Conservation (phyloP, 2,329 filamentous ascomycete genomes). For the Sporothrix schenckii region DNA sequence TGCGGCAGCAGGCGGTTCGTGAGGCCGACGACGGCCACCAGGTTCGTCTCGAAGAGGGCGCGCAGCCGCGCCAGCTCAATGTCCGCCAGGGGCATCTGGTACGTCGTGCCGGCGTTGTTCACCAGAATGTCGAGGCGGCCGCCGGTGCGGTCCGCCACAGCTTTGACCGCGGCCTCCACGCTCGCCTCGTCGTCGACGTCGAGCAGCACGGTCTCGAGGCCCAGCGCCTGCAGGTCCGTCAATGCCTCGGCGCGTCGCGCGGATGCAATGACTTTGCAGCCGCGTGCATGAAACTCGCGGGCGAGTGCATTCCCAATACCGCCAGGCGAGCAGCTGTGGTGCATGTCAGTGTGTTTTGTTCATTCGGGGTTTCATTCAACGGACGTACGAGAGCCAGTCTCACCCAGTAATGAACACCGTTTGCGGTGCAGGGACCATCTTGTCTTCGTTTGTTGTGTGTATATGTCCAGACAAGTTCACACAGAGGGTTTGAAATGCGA, state of each 20-base stretch:
- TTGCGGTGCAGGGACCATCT: not conserved
- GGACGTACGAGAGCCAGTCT: not conserved
- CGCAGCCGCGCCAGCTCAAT: conserved; percentile 55
- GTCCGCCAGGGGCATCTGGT: conserved; percentile 56
- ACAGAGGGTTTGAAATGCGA: no score
- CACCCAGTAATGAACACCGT: conserved; percentile 17
- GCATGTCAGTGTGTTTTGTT: not conserved
- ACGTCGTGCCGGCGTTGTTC: conserved; percentile 55
- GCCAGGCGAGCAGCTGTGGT: conserved; percentile 40
- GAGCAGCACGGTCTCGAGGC: conserved; percentile 39
- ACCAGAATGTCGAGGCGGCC: conserved; percentile 61
- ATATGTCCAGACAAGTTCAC: not conserved
- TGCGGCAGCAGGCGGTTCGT: conserved; percentile 53
- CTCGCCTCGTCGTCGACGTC: conserved; percentile 41
- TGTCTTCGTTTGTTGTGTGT: not conserved
- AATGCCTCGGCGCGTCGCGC: conserved; percentile 46
- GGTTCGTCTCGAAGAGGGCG: conserved; percentile 59
- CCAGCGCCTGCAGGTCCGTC: conserved; percentile 37
- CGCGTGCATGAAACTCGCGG: conserved; percentile 40
- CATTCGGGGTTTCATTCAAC: not conserved
- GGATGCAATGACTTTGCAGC: conserved; percentile 48
- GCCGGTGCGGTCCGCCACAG: conserved; percentile 42
- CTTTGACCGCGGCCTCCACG: conserved; percentile 41
- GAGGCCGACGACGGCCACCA: conserved; percentile 60
- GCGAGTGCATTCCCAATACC: conserved; percentile 44